Conservation (phyloP, 192 early-diverging fungal genomes). For the Podila clonocystis region DNA sequence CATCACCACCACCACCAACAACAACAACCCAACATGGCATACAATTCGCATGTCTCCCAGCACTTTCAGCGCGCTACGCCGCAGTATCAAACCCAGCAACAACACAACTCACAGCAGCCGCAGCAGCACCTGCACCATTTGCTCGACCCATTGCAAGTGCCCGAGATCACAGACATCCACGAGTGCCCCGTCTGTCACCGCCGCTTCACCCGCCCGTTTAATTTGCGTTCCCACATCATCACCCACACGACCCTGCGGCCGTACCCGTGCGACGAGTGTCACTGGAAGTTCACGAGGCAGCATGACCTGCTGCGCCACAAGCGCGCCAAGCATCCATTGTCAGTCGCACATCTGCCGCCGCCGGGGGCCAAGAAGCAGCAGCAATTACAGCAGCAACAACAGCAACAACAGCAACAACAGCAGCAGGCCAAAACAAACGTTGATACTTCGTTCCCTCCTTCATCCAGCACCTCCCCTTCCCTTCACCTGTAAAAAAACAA, state of each 20-base stretch:
- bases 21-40: background rate
- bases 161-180: slow-evolving; percentile 43
- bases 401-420: slow-evolving; percentile 8
- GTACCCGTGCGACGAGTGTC: slow-evolving; percentile 80
- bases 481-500: too few relatives aligned
- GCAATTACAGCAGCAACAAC: slow-evolving; percentile 2
- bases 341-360: slow-evolving; percentile 19
- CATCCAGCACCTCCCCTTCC: too few relatives aligned
- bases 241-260: slow-evolving; percentile 81
- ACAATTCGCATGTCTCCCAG: slow-evolving; percentile 1
- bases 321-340: slow-evolving; percentile 39
- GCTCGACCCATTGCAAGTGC: slow-evolving; percentile 29
- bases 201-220: slow-evolving; percentile 76
- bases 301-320: slow-evolving; percentile 43
- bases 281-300: slow-evolving; percentile 78
- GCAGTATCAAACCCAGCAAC: slow-evolving; percentile 18
- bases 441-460: too few relatives aligned
- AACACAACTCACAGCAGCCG: slow-evolving; percentile 11
- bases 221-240: slow-evolving; percentile 80
- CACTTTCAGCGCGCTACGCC: background rate
- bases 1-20: slow-evolving; percentile 10
- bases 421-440: background rate
- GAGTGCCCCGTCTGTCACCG: slow-evolving; percentile 44
- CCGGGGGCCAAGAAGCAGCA: slow-evolving; percentile 14
- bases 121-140: slow-evolving; percentile 35